Base-by-base conservation (phyloP, 31 red algal genomes). In the Endocladia muricata region DNA sequence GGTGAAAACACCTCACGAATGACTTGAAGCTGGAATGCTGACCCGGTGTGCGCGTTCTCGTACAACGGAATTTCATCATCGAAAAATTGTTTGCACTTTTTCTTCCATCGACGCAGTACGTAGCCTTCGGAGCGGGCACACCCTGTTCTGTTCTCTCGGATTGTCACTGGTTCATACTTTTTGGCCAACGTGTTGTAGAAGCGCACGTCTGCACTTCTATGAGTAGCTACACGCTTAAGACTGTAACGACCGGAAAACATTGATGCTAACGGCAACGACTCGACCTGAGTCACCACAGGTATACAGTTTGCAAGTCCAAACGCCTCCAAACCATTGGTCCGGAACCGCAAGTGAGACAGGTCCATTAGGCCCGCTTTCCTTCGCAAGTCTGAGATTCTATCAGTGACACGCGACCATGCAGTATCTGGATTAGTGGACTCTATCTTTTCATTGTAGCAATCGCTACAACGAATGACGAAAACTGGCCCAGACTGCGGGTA, bases 21-120 rank as follows among this genome's bases (percentile, higher is more conserved):
- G 0, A 85, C 82, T 62, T 76, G 19, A 36, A 76, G 61, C 44
- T 85, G 82, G 55, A 85, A 85, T 9, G 73, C 82, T 3, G 82
- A 42, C n/a, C 82, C 82, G 23, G 61, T 70, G 41, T 37, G 35
- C 1, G 49, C 63, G 52, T 81, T 68, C 15, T 44, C 40, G 17
- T 68, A 81, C 15, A 36, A 55, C 26, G 77, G 77, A 2, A 81
- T 25, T 1, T 3, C 22, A 32, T 68, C 61, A 21, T 9, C 1
- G 9, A 31, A 19, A 23, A 9, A 41, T 17, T 25, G 3, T 37
- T 70, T 81, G 9, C 21, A 55, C 43, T 56, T 64, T 55, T 19
- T n/a, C 1, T 70, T 13, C 3, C 26, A 29, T 59, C 64, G 68
- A 3, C 3, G 40, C 21, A 64, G 43, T 48, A 70, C 48, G 63